Percentiles rank a stretch among this genome's conserved stretches.
phyloP scores from a whole-genome alignment of 768 basidiomycete genomes.

The Boletus huronensis region DNA sequence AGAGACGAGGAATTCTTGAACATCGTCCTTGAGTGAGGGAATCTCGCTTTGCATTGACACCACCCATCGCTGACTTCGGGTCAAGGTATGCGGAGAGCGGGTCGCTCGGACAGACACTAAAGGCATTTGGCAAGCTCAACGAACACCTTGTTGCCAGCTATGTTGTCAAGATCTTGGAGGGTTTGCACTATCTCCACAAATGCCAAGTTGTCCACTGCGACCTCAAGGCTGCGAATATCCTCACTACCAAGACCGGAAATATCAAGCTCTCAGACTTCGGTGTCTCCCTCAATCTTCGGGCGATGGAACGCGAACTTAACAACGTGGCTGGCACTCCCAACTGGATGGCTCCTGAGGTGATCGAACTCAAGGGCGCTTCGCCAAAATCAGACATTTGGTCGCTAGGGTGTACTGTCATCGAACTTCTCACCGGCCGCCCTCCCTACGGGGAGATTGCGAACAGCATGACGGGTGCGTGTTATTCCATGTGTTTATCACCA shows the following conservation, averaged over 20 bases:
- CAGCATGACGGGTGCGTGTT: conserved; percentile 74
- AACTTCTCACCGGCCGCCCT: conserved; percentile 87
- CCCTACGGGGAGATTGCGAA: conserved; percentile 90
- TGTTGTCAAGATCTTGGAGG: conserved; percentile 95
- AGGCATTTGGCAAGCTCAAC: conserved; percentile 90
- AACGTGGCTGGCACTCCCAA: conserved; percentile 94
- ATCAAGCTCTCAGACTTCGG: conserved; percentile 98
- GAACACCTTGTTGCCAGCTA: conserved; percentile 90
- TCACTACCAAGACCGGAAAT: conserved; percentile 98
- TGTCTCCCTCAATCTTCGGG: conserved; percentile 91
- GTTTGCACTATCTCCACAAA: conserved; percentile 87
- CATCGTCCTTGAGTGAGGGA: conserved; percentile 87
- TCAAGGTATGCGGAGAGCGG: conserved; percentile 93
- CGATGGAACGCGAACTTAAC: conserved; percentile 80
- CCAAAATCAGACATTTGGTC: conserved; percentile 95
- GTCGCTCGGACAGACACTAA: conserved; percentile 88
- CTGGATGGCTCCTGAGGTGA: conserved; percentile 99
- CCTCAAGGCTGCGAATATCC: conserved; percentile 96
- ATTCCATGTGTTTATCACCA: not conserved
- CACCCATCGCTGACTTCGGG: conserved; percentile 13
- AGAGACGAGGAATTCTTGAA: conserved; percentile 84
- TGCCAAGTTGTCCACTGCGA: conserved; percentile 95
- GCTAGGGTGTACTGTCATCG: conserved; percentile 89
- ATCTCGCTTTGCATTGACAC: not conserved
- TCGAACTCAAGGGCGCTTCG: conserved; percentile 92